A percentile compares a stretch with the other conserved stretches of the same genome.
Conservation (phyloP, 2,329 filamentous ascomycete genomes). For the Clarireedia monteithiana region DNA sequence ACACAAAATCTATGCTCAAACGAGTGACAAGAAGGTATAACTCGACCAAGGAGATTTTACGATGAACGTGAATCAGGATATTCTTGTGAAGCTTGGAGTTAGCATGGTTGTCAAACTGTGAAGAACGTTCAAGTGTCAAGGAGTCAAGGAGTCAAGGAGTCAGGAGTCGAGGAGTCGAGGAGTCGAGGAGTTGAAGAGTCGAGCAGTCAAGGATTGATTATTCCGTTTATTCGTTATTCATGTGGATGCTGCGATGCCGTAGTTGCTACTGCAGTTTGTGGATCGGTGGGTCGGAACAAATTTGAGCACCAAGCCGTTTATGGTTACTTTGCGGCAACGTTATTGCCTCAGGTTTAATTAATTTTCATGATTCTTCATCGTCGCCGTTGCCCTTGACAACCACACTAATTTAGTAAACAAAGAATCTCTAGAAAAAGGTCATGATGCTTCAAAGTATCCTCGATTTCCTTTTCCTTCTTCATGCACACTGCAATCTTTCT, state of each 20-base stretch:
- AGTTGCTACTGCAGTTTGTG: background rate
- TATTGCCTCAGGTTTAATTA: background rate
- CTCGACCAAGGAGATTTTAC: background rate
- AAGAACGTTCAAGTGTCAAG: no score
- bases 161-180: no score
- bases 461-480: conserved; percentile 21
- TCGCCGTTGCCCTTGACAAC: conserved; percentile 7
- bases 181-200: no score
- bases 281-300: conserved; percentile 1
- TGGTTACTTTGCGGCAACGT: background rate
- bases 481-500: conserved; percentile 23
- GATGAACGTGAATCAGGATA: background rate
- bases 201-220: no score
- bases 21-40: background rate
- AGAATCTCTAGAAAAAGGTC: conserved; percentile 6
- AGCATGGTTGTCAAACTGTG: background rate
- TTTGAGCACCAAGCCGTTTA: background rate
- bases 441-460: background rate
- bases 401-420: conserved; percentile 9
- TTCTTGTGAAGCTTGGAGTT: background rate
- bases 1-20: background rate
- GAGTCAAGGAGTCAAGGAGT: no score
- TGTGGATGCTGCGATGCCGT: background rate
- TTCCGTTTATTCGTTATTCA: no score
- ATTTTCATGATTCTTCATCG: background rate